These are phyloP conservation scores for Aspergillus sojae DNA, from an alignment of 2,329 filamentous ascomycete species.

Conservation along the genomic window DNA sequence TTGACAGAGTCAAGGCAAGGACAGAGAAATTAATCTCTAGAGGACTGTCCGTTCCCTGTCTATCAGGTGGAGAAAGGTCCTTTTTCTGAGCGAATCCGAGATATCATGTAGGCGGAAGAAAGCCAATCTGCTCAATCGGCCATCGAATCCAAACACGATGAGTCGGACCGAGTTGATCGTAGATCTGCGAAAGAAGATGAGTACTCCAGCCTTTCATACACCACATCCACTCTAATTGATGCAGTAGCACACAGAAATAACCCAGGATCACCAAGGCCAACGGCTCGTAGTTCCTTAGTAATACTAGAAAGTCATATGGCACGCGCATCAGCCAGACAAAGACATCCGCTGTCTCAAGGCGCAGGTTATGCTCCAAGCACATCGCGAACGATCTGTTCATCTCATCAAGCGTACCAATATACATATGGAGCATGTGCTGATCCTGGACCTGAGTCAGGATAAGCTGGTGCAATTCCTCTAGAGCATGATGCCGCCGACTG, in stretches of 20 bases:
- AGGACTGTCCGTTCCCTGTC: background rate
- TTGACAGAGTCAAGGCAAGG: too few relatives aligned
- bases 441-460: slow-evolving; percentile 9
- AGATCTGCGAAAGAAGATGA: slow-evolving; percentile 17
- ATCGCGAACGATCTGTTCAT: slow-evolving; percentile 15
- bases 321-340: slow-evolving; percentile 24
- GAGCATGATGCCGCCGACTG: background rate
- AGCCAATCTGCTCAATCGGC: slow-evolving; percentile 17
- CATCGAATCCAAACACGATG: slow-evolving; percentile 20
- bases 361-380: slow-evolving; percentile 5
- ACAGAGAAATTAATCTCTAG: too few relatives aligned
- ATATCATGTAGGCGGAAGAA: background rate
- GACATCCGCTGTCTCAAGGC: slow-evolving; percentile 23
- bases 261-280: slow-evolving; percentile 19
- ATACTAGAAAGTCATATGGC: slow-evolving; percentile 16
- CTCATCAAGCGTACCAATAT: slow-evolving; percentile 19
- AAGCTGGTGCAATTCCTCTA: slow-evolving; percentile 18
- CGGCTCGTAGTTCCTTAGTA: slow-evolving; percentile 8
- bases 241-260: slow-evolving; percentile 19
- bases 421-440: slow-evolving; percentile 5
- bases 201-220: slow-evolving; percentile 21
- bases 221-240: slow-evolving; percentile 25
- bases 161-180: slow-evolving; percentile 8
- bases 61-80: background rate
- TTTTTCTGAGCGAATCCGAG: background rate